Base-by-base conservation (phyloP, 2,329 filamentous ascomycete genomes). In the Knufia petricola region DNA sequence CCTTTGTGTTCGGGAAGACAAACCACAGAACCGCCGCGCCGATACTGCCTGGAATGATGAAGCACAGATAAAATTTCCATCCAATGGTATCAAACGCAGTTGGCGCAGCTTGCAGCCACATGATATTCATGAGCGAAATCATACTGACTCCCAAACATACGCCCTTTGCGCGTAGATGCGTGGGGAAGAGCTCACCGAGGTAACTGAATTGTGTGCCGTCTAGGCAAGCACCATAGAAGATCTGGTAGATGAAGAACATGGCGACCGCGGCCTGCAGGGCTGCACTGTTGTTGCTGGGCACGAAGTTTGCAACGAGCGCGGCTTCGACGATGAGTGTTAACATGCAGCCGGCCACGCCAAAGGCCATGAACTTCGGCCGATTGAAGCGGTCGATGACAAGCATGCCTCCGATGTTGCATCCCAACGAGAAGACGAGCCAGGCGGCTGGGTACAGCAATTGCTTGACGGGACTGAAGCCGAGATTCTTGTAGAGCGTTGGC, bases 111-210 rank as follows among this genome's bases (percentile, higher is more conserved):
- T 62, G 56, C 4, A 68, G 58, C n/a, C 61, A 61, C n/a, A 68
- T 60, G 34, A 65, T 63, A n/a, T 61, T 62, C 32, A 63, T 61
- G 8, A 64, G 54, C 40, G 65, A 66, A 38, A 66, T 62, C 41
- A 61, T 60, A 12, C 58, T 55, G 30, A 69, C 57, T 1, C 66
- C 64, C 28, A 69, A 38, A 44, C 50, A 54, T 4, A 56, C 50
- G 12, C 54, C 54, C 23, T 56, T 56, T 9, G 61, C 59, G 2
- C 66, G 62, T 12, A 69, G 54, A 50, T 67, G 62, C 15, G 61
- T 70, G 3, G 67, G 70, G 56, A 70, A 71, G 10, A 72, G 70
- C 55, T 72, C 69, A 1, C 65, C 64, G 6, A 55, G 12, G 42
- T 51, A 55, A 3, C 26, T 44, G 34, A 53, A 55, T 21, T 50